Base-by-base conservation (phyloP, 257 asterid species). In the Jacaranda mimosifolia region DNA sequence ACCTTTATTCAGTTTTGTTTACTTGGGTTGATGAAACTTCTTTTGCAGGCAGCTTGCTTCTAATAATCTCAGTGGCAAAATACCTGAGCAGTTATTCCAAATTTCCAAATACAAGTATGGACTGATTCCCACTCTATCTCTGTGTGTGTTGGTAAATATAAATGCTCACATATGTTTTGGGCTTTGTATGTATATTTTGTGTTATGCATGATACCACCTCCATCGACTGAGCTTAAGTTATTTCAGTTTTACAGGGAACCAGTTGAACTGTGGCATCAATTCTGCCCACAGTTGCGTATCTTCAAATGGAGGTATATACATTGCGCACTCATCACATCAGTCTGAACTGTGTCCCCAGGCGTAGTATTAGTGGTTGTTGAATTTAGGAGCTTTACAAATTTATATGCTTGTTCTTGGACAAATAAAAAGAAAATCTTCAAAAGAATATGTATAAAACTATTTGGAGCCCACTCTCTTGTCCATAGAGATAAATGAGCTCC, bases 161-260 rank as follows among this genome's bases (percentile, higher is more conserved):
- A 21, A 62, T 19, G 42, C 32, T 40, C n/a, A 11, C 40, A 43
- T 74, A 0, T 17, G 13, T 35, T 72, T 3, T 57, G 36, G 55
- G 46, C 49, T 45, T 18, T 70, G 45, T 36, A 14, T 66, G 36
- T 45, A 36, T 71, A 43, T 42, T 67, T 45, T 39, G 42, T 49
- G 13, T 58, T 5, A 32, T 49, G 14, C 9, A 56, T 75, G 26
- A 66, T 72, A 57, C 19, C 45, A 38, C 67, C 60, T 78, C 52
- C 65, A 32, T 82, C 6, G 32, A 75, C 78, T 77, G 77, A 84
- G 83, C 81, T 80, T 74, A 63, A 70, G 68, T 77, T 83, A 42
- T 85, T 82, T 81, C 89, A 93, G 99, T 88, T 96, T 96, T 86
- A 81, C 99, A 74, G 97, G 97, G 74, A 96, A 96, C 89, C 89